phyloP scores from a whole-genome alignment of 176 grass and related monocot genomes.

The Aegilops speltoides region DNA sequence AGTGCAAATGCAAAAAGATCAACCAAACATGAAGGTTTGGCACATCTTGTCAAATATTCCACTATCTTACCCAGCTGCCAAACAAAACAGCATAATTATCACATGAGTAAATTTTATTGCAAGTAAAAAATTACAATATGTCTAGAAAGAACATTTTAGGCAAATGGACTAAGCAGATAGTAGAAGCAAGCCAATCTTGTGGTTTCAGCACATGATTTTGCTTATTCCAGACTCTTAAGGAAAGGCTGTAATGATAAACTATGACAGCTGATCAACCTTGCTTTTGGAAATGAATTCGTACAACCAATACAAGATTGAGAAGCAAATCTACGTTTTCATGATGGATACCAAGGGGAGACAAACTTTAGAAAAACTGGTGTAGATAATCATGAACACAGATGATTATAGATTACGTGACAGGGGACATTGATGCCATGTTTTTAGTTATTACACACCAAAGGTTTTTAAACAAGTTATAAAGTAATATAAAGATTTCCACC shows the following conservation, averaged over 20 bases:
- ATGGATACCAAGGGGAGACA: not conserved
- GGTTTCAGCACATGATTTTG: not conserved
- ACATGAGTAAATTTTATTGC: not conserved
- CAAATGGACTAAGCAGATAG: not conserved
- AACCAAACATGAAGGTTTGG: slow-evolving; percentile 59
- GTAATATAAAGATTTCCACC: too few species aligned
- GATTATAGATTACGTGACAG: too few species aligned
- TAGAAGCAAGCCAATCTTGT: not conserved
- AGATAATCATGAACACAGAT: not conserved
- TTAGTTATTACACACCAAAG: too few species aligned
- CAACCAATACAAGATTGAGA: not conserved
- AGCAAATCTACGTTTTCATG: not conserved
- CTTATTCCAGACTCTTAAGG: too few species aligned
- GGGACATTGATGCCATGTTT: too few species aligned
- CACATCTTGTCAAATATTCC: slow-evolving; percentile 61
- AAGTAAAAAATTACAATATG: not conserved
- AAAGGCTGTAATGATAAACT: not conserved
- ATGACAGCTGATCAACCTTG: not conserved
- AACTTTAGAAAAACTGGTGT: not conserved
- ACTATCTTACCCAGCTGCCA: slow-evolving; percentile 65
- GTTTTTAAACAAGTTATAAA: too few species aligned
- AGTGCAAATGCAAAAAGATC: slow-evolving; percentile 72
- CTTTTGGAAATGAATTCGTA: not conserved
- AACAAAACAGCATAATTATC: slow-evolving; percentile 13
- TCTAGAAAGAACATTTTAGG: not conserved